Evolutionary conservation across 148 eudicot species (phyloP), one percentile per base, ranked within the genome.

Genomic region (Pouteria glomerata): DNA sequence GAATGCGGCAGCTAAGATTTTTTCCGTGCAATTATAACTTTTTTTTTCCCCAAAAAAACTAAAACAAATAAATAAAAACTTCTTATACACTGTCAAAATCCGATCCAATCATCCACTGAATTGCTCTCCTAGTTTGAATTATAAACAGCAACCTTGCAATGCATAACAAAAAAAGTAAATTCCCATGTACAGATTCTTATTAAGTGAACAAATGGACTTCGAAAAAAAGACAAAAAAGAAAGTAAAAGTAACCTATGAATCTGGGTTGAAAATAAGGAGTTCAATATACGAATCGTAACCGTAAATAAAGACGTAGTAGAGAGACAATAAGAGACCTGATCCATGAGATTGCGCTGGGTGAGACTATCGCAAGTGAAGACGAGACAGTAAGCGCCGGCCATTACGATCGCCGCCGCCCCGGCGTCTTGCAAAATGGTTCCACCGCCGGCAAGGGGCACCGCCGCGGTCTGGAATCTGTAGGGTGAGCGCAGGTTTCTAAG

Each of bases 351-450:
- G 26, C 80, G 80, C 35, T 67, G 74, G 11, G 91, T 81, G 72
- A 89, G 87, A 73, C 39, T 8, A 72, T 87, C 91, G 74, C 87
- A 85, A 21, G 74, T 63, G 15, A 82, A 66, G 27, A 89, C 95
- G 6, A 89, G 81, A 45, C 77, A 76, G 67, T 87, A 89, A 15
- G 82, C 91, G 12, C 91, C 88, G 60, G 66, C 68, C 55, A 85
- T 63, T 0, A 79, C 78, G 0, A 75, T 41, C 10, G 71, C 78
- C 53, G 89, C 69, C 12, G 87, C 91, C 24, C 79, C 87, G 55
- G 86, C 88, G 68, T 89, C 95, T 37, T 78, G 87, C 6, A 75
- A 69, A 68, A 82, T 13, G 14, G 63, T 56, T 2, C 18, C 58
- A 35, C 65, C 67, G 29, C 41, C 34, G 42, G 37, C 39, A 2